phyloP scores from a whole-genome alignment of 192 early-diverging fungal genomes.

The Coemansia sp. region DNA sequence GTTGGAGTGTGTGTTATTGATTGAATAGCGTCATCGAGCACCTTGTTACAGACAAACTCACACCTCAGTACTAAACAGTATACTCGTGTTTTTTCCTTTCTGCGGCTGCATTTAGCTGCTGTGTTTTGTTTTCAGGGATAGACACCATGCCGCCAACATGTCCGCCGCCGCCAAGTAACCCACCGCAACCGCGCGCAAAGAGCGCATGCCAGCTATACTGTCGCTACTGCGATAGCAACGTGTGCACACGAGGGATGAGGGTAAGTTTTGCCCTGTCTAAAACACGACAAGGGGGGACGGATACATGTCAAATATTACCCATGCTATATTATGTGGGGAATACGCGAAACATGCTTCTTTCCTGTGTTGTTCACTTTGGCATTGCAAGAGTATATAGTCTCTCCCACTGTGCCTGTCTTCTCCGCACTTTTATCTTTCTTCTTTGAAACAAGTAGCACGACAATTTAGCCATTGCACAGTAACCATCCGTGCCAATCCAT shows the following conservation, averaged over 20 bases:
- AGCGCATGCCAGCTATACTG: constrained; percentile 67
- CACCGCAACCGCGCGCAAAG: constrained; percentile 51
- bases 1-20: not conserved
- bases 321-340: constrained; percentile 1
- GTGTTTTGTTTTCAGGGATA: not conserved
- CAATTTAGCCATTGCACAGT: too few species aligned
- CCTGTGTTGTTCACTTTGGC: not conserved
- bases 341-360: not conserved
- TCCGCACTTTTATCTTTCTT: not conserved
- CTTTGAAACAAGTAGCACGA: not conserved
- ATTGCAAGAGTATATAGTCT: not conserved
- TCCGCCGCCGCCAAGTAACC: constrained; percentile 44
- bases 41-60: not conserved
- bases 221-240: constrained; percentile 61
- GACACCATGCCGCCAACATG: constrained; percentile 43
- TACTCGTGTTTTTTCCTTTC: not conserved
- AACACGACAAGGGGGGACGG: not conserved
- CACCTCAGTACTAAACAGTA: not conserved
- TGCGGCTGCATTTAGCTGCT: not conserved
- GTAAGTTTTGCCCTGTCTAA: constrained; percentile 41
- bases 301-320: constrained; percentile 3
- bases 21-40: too few species aligned
- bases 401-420: not conserved
- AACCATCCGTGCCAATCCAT: not conserved
- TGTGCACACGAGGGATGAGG: constrained; percentile 74